Percentiles rank a stretch among this genome's conserved stretches.
These are phyloP conservation scores for Brassica incana DNA, from an alignment of 345 rosid species.

Conservation along the genomic window DNA sequence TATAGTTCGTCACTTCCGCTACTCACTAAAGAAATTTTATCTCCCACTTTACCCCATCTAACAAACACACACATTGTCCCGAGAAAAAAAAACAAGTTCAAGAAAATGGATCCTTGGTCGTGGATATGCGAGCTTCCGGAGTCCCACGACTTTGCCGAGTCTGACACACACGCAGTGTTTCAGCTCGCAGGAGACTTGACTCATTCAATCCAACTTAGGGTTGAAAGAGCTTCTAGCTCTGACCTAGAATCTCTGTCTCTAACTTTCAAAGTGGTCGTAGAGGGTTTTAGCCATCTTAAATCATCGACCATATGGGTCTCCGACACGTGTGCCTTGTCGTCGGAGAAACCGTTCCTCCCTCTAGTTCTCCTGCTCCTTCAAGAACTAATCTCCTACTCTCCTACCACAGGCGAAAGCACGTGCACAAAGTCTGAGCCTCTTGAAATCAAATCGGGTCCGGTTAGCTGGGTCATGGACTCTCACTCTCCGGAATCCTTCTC, in stretches of 20 bases:
- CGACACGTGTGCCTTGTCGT: conserved; percentile 57
- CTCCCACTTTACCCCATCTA: conserved; percentile 17
- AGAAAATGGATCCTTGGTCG: conserved; percentile 71
- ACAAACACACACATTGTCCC: neutral
- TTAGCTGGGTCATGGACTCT: conserved; percentile 79
- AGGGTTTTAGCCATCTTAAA: conserved; percentile 44
- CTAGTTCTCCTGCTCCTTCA: conserved; percentile 71
- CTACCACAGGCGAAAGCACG: conserved; percentile 43
- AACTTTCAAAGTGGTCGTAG: conserved; percentile 47
- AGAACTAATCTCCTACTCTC: conserved; percentile 63
- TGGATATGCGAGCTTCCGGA: conserved; percentile 67
- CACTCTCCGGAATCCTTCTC: conserved; percentile 80
- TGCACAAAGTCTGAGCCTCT: conserved; percentile 66
- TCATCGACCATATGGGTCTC: conserved; percentile 66
- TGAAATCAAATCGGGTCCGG: conserved; percentile 61
- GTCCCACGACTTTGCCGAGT: conserved; percentile 38
- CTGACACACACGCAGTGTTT: conserved; percentile 38
- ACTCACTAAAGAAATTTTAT: neutral
- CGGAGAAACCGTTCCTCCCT: conserved; percentile 78
- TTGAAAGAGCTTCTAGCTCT: conserved; percentile 42
- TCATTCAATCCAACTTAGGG: conserved; percentile 59
- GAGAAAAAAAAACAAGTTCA: neutral
- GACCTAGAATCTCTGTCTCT: conserved; percentile 37
- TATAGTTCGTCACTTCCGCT: conserved; percentile 32
- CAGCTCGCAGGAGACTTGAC: conserved; percentile 49